Evolutionary conservation across 2,329 filamentous ascomycete species (phyloP).

Genomic region (Sphaceloma murrayae): DNA sequence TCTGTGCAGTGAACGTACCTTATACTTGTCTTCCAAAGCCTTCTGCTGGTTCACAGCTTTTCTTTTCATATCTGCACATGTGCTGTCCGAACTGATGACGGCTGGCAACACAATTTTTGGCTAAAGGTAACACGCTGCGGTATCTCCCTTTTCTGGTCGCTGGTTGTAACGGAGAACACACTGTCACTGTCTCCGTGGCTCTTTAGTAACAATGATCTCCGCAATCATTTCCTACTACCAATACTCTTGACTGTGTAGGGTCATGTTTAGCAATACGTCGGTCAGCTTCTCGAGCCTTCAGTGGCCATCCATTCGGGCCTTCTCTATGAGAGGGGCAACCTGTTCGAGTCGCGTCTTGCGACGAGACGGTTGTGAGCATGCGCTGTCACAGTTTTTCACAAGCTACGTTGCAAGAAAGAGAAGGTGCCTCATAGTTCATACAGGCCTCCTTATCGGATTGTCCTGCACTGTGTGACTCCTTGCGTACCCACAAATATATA

Average conservation of each 20-base stretch:
- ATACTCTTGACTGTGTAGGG: neutral
- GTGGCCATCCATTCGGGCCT: neutral
- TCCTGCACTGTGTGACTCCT: conserved; percentile 12
- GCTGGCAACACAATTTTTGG: no score
- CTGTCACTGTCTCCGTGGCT: no score
- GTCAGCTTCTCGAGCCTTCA: neutral
- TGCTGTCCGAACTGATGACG: no score
- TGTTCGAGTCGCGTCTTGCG: conserved; percentile 11
- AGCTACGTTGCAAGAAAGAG: conserved; percentile 1
- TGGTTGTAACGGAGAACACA: no score
- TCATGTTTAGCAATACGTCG: neutral
- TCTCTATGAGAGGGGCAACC: conserved; percentile 7
- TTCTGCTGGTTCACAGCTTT: no score
- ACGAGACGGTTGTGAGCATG: conserved; percentile 11
- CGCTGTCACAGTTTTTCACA: neutral
- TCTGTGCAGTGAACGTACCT: no score
- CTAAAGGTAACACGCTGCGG: no score
- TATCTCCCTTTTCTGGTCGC: no score
- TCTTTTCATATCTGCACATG: no score
- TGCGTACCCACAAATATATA: conserved; percentile 6
- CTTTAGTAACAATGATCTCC: no score
- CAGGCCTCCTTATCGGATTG: conserved; percentile 9
- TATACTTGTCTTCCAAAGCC: no score
- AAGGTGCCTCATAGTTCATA: conserved; percentile 13
- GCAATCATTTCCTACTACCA: no score